Conservation (phyloP, 2,329 filamentous ascomycete genomes). For the Microdochium nivale region DNA sequence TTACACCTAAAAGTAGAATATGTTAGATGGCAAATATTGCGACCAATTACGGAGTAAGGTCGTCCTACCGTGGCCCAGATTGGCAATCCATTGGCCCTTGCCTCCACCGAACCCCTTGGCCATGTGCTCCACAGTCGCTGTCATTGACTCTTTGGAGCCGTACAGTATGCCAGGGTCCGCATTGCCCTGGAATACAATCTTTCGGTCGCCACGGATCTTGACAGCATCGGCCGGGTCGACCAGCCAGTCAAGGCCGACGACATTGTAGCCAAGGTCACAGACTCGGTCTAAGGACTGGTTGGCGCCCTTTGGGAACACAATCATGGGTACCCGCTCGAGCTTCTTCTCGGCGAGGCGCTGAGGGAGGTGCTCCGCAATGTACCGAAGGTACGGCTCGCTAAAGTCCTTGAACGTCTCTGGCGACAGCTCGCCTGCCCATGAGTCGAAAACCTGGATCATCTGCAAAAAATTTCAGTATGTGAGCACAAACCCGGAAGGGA, state of each 20-base stretch:
- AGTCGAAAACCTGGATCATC: slow-evolving; percentile 95
- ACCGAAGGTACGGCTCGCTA: slow-evolving; percentile 74
- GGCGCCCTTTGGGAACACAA: slow-evolving; percentile 94
- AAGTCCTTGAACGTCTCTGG: slow-evolving; percentile 78
- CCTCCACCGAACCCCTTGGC: slow-evolving; percentile 72
- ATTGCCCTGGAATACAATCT: slow-evolving; percentile 82
- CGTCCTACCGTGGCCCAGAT: slow-evolving; percentile 80
- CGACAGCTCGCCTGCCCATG: slow-evolving; percentile 91
- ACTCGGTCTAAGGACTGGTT: slow-evolving; percentile 89
- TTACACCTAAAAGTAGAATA: slow-evolving; percentile 58
- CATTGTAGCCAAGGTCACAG: slow-evolving; percentile 83
- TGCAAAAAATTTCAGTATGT: slow-evolving; percentile 18
- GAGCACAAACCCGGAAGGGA: too few relatives aligned
- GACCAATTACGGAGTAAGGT: not conserved
- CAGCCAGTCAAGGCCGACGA: slow-evolving; percentile 91
- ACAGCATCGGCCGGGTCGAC: slow-evolving; percentile 82
- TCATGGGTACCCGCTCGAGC: slow-evolving; percentile 83
- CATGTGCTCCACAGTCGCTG: slow-evolving; percentile 74
- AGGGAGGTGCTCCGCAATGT: slow-evolving; percentile 78
- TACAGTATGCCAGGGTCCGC: slow-evolving; percentile 92
- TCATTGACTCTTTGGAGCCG: slow-evolving; percentile 73
- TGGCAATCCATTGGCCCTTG: slow-evolving; percentile 90
- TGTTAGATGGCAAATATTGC: not conserved
- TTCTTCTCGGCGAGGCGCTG: slow-evolving; percentile 64
- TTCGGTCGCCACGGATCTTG: slow-evolving; percentile 65